A percentile compares a stretch with the other conserved stretches of the same genome.
phyloP scores from a whole-genome alignment of 345 rosid species.

The Sisymbrium altissimum region DNA sequence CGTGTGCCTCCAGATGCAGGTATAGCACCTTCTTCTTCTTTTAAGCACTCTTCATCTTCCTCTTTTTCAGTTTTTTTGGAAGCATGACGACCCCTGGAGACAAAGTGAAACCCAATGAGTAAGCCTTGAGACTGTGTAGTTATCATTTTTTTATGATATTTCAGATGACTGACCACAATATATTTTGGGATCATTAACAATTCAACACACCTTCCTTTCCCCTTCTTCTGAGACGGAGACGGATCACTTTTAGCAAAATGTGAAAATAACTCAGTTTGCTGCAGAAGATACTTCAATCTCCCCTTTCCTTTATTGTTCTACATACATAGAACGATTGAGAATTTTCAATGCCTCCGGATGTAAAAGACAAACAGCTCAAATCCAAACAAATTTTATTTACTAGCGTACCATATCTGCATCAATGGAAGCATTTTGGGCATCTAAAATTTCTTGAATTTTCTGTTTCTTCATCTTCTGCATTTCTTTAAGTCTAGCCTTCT shows the following conservation, averaged over 20 bases:
- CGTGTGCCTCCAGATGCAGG: constrained; percentile 69
- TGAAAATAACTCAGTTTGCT: constrained; percentile 97
- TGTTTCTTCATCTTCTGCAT: constrained; percentile 87
- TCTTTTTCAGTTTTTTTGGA: constrained; percentile 97
- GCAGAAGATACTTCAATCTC: constrained; percentile 78
- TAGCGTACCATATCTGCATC: constrained; percentile 82
- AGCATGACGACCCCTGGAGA: constrained; percentile 89
- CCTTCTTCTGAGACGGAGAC: constrained; percentile 65
- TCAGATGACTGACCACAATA: background rate
- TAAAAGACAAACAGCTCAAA: background rate
- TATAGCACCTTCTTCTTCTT: constrained; percentile 89
- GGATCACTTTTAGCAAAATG: constrained; percentile 90
- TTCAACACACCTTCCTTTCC: constrained; percentile 72
- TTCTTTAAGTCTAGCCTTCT: constrained; percentile 78
- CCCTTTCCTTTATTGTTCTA: constrained; percentile 92
- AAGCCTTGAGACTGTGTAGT: background rate
- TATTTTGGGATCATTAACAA: background rate
- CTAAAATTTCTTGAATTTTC: constrained; percentile 91
- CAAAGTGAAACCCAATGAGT: background rate
- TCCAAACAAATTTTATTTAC: background rate
- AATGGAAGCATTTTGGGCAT: constrained; percentile 83
- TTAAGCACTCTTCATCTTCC: constrained; percentile 97
- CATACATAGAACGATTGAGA: background rate
- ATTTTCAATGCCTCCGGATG: background rate
- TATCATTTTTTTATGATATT: background rate